These are phyloP conservation scores for Ilyonectria destructans DNA, from an alignment of 2,329 filamentous ascomycete genomes.

Conservation along the genomic window DNA sequence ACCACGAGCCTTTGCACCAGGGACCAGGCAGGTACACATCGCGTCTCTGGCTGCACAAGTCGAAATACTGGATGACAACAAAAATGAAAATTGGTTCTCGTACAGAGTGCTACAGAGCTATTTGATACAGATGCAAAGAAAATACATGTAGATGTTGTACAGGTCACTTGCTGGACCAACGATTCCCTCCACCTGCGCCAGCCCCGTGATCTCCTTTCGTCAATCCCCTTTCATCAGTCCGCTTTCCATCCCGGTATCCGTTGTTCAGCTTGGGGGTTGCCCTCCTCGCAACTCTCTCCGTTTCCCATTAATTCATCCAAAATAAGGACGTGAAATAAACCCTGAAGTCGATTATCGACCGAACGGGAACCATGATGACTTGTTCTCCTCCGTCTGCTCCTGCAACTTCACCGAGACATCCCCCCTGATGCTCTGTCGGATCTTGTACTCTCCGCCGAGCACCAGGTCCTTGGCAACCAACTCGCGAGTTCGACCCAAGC, in stretches of 20 bases:
- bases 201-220: conserved; percentile 22
- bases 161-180: conserved; percentile 36
- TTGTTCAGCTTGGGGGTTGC: not conserved
- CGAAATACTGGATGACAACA: not conserved
- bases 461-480: conserved; percentile 96
- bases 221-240: conserved; percentile 29
- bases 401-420: conserved; percentile 60
- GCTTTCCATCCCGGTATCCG: conserved; percentile 17
- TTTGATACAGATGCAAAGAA: conserved; percentile 39
- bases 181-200: conserved; percentile 23
- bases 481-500: conserved; percentile 92
- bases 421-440: conserved; percentile 62
- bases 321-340: not conserved
- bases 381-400: conserved; percentile 58
- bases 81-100: not conserved
- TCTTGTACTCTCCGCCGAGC: conserved; percentile 84
- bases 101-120: conserved; percentile 3
- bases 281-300: not conserved
- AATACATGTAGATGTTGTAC: conserved; percentile 47
- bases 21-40: too few species aligned
- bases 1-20: not conserved
- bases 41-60: too few species aligned
- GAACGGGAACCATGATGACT: conserved; percentile 15
- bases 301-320: conserved; percentile 12
- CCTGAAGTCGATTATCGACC: not conserved